Evolutionary conservation across 129 eudicot species (phyloP).

Genomic region (Sambucus nigra): DNA sequence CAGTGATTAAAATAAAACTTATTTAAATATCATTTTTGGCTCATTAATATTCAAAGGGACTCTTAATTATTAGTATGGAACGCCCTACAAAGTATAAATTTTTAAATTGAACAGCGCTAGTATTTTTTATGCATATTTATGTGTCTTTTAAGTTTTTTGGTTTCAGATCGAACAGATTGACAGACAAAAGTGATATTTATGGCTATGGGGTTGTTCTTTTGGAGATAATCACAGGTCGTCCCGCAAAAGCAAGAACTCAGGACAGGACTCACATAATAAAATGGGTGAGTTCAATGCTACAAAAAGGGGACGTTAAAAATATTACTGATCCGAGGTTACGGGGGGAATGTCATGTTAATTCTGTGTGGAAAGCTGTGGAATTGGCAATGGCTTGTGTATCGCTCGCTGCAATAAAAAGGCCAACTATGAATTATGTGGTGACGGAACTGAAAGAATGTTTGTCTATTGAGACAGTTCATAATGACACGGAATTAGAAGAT

Average conservation of each 20-base stretch:
- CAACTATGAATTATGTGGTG: slow-evolving; percentile 18
- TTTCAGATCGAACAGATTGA: slow-evolving; percentile 24
- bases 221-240: slow-evolving; percentile 21
- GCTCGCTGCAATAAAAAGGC: slow-evolving; percentile 4
- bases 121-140: too few species aligned
- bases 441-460: slow-evolving; percentile 19
- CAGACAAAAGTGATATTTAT: slow-evolving; percentile 30
- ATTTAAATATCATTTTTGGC: neutral
- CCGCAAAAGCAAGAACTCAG: slow-evolving; percentile 12
- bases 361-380: slow-evolving; percentile 23
- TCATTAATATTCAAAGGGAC: neutral
- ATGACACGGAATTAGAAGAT: neutral
- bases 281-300: slow-evolving; percentile 12
- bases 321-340: slow-evolving; percentile 18
- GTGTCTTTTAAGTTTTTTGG: neutral
- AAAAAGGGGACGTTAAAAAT: slow-evolving; percentile 6
- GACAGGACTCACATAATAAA: slow-evolving; percentile 12
- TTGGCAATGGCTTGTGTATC: slow-evolving; percentile 22
- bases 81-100: too few species aligned
- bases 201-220: slow-evolving; percentile 28
- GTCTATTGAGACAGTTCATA: neutral
- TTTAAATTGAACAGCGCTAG: too few species aligned
- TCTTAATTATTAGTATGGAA: neutral
- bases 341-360: slow-evolving; percentile 10
- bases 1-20: too few species aligned